Percentiles rank a stretch among this genome's conserved stretches.
Evolutionary conservation across 225 moss, liverwort and hornwort genomes (phyloP).

Genomic region (Lunularia cruciata): DNA sequence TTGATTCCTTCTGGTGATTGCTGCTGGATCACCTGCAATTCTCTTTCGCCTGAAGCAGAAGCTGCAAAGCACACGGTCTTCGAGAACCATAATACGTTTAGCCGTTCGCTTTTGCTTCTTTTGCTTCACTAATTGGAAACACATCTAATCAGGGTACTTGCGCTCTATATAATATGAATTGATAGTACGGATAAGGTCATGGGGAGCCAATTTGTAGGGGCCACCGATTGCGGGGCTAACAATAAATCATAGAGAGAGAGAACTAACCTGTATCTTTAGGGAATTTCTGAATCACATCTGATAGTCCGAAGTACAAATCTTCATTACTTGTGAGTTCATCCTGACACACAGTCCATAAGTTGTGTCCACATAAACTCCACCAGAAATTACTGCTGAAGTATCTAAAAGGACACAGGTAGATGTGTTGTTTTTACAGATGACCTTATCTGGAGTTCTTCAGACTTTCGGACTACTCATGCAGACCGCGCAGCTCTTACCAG

Average conservation of each 20-base stretch:
- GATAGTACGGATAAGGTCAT: too few species aligned
- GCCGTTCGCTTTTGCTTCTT: too few species aligned
- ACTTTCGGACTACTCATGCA: too few species aligned
- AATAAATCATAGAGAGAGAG: not conserved
- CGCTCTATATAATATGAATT: too few species aligned
- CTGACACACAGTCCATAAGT: conserved; percentile 31
- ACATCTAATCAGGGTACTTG: too few species aligned
- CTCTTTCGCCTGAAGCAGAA: conserved; percentile 72
- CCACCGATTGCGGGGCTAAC: not conserved
- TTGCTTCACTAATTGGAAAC: too few species aligned
- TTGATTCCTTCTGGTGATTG: conserved; percentile 66
- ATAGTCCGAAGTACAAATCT: conserved; percentile 68
- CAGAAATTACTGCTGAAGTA: too few species aligned
- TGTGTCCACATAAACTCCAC: too few species aligned
- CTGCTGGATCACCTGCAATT: conserved; percentile 29
- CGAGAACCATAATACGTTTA: conserved; percentile 5
- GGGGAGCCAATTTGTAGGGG: too few species aligned
- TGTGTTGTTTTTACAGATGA: too few species aligned
- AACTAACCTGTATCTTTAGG: conserved; percentile 74
- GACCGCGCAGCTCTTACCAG: conserved; percentile 59
- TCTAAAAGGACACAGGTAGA: too few species aligned
- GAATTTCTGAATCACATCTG: conserved; percentile 75
- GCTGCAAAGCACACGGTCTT: conserved; percentile 77
- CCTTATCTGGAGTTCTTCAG: too few species aligned
- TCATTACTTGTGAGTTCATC: conserved; percentile 88